Evolutionary conservation across 345 rosid species (phyloP).

Genomic region (Lepidium didymum): DNA sequence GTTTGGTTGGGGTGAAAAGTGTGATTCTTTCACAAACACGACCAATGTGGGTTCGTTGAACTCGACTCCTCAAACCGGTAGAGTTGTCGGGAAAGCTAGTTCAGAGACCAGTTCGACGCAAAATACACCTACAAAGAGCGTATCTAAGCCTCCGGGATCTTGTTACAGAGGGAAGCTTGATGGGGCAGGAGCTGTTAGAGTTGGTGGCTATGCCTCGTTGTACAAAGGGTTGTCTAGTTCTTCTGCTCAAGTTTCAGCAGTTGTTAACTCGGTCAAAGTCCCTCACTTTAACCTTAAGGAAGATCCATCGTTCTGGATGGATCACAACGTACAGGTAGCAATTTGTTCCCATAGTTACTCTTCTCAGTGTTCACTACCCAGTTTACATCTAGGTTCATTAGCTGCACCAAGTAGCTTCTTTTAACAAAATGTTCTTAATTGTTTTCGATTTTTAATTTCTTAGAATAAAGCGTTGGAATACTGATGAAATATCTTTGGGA

Average conservation of each 20-base stretch:
- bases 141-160: constrained; percentile 70
- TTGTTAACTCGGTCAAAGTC: constrained; percentile 71
- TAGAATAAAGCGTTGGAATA: not conserved
- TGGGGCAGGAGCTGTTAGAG: constrained; percentile 39
- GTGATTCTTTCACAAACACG: constrained; percentile 18
- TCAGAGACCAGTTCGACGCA: constrained; percentile 56
- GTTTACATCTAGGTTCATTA: not conserved
- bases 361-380: not conserved
- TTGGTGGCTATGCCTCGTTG: constrained; percentile 59
- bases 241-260: constrained; percentile 29
- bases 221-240: constrained; percentile 67
- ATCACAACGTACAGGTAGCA: constrained; percentile 91
- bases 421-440: not conserved
- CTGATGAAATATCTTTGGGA: not conserved
- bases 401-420: constrained; percentile 5
- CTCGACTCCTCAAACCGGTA: constrained; percentile 51
- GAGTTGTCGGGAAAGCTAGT: constrained; percentile 23
- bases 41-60: constrained; percentile 22
- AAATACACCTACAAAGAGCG: constrained; percentile 84
- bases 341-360: not conserved
- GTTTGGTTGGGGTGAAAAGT: constrained; percentile 67
- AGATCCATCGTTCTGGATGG: constrained; percentile 98
- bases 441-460: not conserved
- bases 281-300: constrained; percentile 93
- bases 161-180: constrained; percentile 52